Percentiles rank a stretch among this genome's conserved stretches.
These are phyloP conservation scores for Kalmusia sp. DNA, from an alignment of 2,329 filamentous ascomycete species.

Conservation along the genomic window DNA sequence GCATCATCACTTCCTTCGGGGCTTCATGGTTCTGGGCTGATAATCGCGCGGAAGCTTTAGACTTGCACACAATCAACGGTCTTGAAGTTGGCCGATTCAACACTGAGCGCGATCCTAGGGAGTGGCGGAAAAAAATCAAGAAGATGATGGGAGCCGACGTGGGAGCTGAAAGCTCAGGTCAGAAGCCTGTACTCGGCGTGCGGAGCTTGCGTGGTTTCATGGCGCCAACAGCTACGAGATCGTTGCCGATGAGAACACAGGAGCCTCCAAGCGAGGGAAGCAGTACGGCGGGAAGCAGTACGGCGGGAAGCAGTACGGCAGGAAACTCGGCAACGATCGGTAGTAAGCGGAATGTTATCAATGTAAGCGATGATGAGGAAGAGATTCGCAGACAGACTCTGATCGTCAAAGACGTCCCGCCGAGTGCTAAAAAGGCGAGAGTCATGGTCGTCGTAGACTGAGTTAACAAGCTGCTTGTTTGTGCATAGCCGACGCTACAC, in stretches of 20 bases:
- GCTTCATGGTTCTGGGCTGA: slow-evolving; percentile 66
- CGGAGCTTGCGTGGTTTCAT: slow-evolving; percentile 24
- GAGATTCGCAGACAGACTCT: slow-evolving; percentile 16
- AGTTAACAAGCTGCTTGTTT: slow-evolving; percentile 1
- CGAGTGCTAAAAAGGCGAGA: slow-evolving; percentile 18
- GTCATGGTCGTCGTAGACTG: slow-evolving; percentile 30
- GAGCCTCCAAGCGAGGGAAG: not conserved
- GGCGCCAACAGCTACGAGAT: slow-evolving; percentile 16
- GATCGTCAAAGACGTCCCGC: slow-evolving; percentile 15
- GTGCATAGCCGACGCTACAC: no score
- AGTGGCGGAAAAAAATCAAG: slow-evolving; percentile 56
- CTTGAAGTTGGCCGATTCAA: slow-evolving; percentile 58
- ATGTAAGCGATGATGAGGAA: slow-evolving; percentile 20
- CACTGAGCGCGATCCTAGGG: slow-evolving; percentile 52
- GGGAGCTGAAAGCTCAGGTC: not conserved
- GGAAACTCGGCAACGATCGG: not conserved
- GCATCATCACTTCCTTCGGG: slow-evolving; percentile 50
- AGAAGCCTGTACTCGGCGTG: not conserved
- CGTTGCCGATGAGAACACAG: slow-evolving; percentile 6
- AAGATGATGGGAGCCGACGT: slow-evolving; percentile 38
- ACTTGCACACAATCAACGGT: slow-evolving; percentile 62
- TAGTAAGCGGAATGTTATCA: slow-evolving; percentile 20
- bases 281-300: not conserved
- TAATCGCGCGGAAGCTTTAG: slow-evolving; percentile 61
- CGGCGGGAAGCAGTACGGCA: not conserved